Base-by-base conservation (phyloP, 2,329 filamentous ascomycete species). In the Exophiala phaeomuriformis region DNA sequence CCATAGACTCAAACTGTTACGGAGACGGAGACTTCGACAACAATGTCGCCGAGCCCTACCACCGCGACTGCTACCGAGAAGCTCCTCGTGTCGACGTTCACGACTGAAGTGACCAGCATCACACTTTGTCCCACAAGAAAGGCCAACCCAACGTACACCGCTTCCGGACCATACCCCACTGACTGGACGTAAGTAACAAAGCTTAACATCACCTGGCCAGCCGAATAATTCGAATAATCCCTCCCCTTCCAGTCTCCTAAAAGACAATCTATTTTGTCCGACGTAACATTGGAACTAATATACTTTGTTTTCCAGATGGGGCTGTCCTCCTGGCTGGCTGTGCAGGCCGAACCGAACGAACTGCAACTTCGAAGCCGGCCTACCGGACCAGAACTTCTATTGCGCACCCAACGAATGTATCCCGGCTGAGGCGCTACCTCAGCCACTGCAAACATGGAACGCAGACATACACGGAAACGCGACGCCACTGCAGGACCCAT, bases 281-380 rank as follows among this genome's bases (percentile, higher is more conserved):
- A 19, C 19, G 19, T 19, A 19, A 19, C 32, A 32, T 10, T 45
- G 4, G n/a, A 9, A 8, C 42, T 45, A 32, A 45, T 10, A n/a
- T 31, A 12, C 4, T 6, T 32, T 12, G 5, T 32, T n/a, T 67
- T 28, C 67, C 31, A 68, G 68, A 7, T 74, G 71, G 70, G 73
- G 73, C 39, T 75, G 73, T 53, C 64, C 68, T 35, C 72, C 73
- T 9, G 72, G 71, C 10, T 71, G 62, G 43, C 62, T 75, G 12
- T 75, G 73, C 48, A 67, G 64, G 46, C 71, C 71, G 9, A 63
- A 63, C 3, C 69, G 66, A 44, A 63, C 64, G 2, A 57, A 64
- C n/a, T 75, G 73, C 56, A 68, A 68, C 35, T 57, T 74, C 32
- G 72, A 68, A 59, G 64, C 66, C 4, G 69, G 70, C 27, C 67